Base-by-base conservation (phyloP, 2,329 filamentous ascomycete species). In the Microcyclospora tardicrescens region DNA sequence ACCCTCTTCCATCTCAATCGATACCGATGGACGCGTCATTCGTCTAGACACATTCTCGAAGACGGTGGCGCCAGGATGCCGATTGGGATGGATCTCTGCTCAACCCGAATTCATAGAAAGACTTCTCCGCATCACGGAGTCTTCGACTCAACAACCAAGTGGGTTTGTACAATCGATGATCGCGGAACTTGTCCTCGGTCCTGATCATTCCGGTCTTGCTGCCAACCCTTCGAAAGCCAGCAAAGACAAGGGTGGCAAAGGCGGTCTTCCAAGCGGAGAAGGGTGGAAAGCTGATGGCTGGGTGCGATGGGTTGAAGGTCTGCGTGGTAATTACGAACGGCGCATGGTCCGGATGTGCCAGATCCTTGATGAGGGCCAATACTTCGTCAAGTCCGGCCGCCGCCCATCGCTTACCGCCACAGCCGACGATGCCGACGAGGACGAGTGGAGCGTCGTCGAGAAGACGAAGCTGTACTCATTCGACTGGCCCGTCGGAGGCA, bases 11-110 rank as follows among this genome's bases (percentile, higher is more conserved):
- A 66, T 95, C 33, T 80, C 72, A 44, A 59, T 95, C 40, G 89
- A 95, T 56, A 73, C 74, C 14, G 82, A 94, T 51, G 89, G 89
- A 41, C 80, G 89, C 28, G 87, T 95, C 32, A 72, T 95, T 41
- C 80, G 87, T 34, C 71, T 95, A 2, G 89, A 95, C 59, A 94
- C 87, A 1, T 95, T 95, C 60, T 91, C 83, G 54, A 95, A 96
- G 64, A 93, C 84, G 0, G 73, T 94, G 13, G 86, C 86, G 0
- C 89, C 89, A 0, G 89, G 89, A 2, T 93, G 84, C 55, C 78
- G 89, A 24, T 66, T 95, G 1, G 89, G 89, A 31, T 95, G 86
- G 84, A 78, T 94, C 47, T 93, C 87, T 0, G 79, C 82, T 0
- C 82, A 93, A 54, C 85, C 86, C 1, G 76, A 66, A 1, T 65